Evolutionary conservation across 345 rosid genomes (phyloP).

Genomic region (Eucalyptus virginea): DNA sequence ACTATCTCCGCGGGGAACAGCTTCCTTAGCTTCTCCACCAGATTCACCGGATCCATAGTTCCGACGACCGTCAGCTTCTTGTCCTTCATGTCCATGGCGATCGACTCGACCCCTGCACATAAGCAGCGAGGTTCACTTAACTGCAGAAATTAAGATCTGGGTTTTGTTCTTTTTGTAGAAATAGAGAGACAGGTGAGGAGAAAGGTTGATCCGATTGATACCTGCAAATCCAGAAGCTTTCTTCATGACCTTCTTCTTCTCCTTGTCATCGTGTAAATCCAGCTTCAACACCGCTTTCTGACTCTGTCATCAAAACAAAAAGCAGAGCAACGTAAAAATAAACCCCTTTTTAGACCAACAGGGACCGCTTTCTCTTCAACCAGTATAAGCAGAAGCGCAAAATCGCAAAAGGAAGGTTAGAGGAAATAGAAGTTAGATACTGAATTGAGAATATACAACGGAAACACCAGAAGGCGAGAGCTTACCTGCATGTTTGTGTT

Average conservation of each 20-base stretch:
- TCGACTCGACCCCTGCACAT: neutral
- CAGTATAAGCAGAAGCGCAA: neutral
- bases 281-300: slow-evolving; percentile 54
- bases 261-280: slow-evolving; percentile 16
- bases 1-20: neutral
- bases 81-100: slow-evolving; percentile 5
- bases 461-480: neutral
- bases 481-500: neutral
- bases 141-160: neutral
- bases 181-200: neutral
- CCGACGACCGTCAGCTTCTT: slow-evolving; percentile 5
- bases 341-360: neutral
- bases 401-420: neutral
- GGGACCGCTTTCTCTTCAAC: neutral
- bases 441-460: neutral
- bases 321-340: neutral
- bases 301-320: slow-evolving; percentile 17
- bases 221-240: slow-evolving; percentile 37
- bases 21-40: slow-evolving; percentile 4
- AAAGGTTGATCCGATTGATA: neutral
- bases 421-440: neutral
- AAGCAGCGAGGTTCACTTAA: neutral
- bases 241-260: slow-evolving; percentile 41
- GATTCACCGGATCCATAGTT: neutral
- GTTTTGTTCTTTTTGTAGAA: neutral